Base-by-base conservation (phyloP, 2,329 filamentous ascomycete species). In the Hymenoscyphus scutula region DNA sequence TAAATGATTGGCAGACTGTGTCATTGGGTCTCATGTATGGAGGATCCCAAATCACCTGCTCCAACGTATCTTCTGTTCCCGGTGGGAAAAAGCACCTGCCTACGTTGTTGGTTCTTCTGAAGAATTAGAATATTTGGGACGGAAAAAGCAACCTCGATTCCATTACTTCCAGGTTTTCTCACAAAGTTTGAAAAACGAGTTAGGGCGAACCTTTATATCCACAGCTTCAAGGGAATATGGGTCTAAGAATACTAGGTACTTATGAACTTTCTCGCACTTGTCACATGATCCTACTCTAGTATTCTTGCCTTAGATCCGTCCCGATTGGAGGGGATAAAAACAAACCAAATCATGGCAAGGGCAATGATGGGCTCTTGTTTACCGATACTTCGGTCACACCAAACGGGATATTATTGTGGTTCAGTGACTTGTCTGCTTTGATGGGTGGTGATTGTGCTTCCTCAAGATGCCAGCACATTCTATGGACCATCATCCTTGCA, bases 401-500 rank as follows among this genome's bases (percentile, higher is more conserved):
- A 51, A 51, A 37, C 34, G 34, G 32, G 34, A 37, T 37, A 37
- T 37, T 37, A 5, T 34, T 34, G 32, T 34, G 32, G 32, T 37
- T 51, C 45, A 7, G 45, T 51, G 45, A 51, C 45, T 51, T 51
- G 45, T n/a, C 17, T 32, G 13, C 23, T 37, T 11, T 37, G 32
- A 37, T 37, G 34, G 34, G 34, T 17, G 34, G 3, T 37, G 34
- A 13, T 37, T 37, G 11, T 54, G 53, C 13, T 54, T 32, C 53
- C 29, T 32, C 53, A 32, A 32, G 29, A 19, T 67, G 67, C 65
- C 67, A 69, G 62, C 68, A 68, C 66, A 69, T 64, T 64, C 62
- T 58, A 57, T 56, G 51, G 59, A 64, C 57, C 38, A 56, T 13
- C 53, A 65, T 58, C 67, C 67, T 65, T 67, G 66, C 59, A 38